Percentiles rank a stretch among this genome's conserved stretches.
Evolutionary conservation across 2,329 filamentous ascomycete species (phyloP).

Genomic region (Eutypa lata): DNA sequence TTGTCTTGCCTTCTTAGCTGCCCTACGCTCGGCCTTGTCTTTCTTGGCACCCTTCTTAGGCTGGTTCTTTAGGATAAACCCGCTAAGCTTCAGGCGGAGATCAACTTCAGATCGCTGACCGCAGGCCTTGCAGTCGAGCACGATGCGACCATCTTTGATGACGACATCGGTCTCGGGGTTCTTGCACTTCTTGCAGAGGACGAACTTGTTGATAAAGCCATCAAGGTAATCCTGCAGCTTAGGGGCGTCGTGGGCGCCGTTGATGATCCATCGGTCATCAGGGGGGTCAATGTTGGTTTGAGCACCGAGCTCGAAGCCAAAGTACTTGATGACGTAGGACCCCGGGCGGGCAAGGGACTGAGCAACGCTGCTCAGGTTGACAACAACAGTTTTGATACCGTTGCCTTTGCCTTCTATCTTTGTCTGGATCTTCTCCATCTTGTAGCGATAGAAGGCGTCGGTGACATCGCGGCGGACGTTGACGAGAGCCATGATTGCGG

Average conservation of each 20-base stretch:
- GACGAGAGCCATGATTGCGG: slow-evolving; percentile 86
- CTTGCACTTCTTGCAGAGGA: slow-evolving; percentile 99
- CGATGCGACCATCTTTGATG: slow-evolving; percentile 89
- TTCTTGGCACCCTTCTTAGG: slow-evolving; percentile 91
- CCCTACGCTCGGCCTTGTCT: slow-evolving; percentile 86
- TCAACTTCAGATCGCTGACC: slow-evolving; percentile 91
- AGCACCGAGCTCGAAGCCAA: slow-evolving; percentile 96
- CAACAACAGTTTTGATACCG: slow-evolving; percentile 98
- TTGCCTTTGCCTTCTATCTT: slow-evolving; percentile 99
- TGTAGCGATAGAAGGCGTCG: slow-evolving; percentile 99
- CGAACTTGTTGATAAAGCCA: slow-evolving; percentile 97
- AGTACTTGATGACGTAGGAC: slow-evolving; percentile 98
- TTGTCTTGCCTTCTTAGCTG: slow-evolving; percentile 83
- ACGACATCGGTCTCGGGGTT: slow-evolving; percentile 96
- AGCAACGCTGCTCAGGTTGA: slow-evolving; percentile 93
- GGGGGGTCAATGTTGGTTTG: slow-evolving; percentile 97
- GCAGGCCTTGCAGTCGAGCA: slow-evolving; percentile 97
- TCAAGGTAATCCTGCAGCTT: slow-evolving; percentile 98
- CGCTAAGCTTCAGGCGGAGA: slow-evolving; percentile 89
- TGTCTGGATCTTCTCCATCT: slow-evolving; percentile 98
- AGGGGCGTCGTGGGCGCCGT: slow-evolving; percentile 89
- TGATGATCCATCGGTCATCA: slow-evolving; percentile 99
- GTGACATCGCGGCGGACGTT: slow-evolving; percentile 98
- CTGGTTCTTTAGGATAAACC: slow-evolving; percentile 95
- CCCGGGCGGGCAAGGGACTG: slow-evolving; percentile 88